These are phyloP conservation scores for Platismatia glauca DNA, from an alignment of 495 filamentous ascomycete species.

Conservation along the genomic window DNA sequence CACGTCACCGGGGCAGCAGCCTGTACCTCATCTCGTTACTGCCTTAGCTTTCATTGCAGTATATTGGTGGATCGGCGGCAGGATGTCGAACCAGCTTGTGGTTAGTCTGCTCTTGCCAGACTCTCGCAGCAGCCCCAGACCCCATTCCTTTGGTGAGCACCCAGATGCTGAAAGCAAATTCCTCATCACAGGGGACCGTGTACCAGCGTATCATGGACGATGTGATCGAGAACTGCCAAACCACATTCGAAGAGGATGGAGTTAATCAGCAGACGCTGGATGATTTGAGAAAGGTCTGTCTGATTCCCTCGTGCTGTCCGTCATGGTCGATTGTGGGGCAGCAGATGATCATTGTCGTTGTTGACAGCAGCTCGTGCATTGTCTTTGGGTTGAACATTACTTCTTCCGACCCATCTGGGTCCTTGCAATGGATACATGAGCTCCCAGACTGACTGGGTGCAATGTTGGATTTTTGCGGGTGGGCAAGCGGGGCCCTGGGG, in stretches of 20 bases:
- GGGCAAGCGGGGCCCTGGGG: conserved; percentile 13
- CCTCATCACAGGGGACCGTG: conserved; percentile 56
- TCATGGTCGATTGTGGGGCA: neutral
- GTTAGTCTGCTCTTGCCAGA: conserved; percentile 41
- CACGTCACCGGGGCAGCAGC: neutral
- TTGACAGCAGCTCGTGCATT: neutral
- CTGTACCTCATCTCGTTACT: neutral
- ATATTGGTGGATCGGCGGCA: conserved; percentile 8
- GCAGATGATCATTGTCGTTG: neutral
- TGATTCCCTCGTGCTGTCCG: conserved; percentile 14
- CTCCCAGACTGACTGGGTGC: conserved; percentile 5
- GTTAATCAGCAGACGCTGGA: conserved; percentile 76
- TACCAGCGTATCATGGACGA: conserved; percentile 88
- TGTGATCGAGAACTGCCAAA: conserved; percentile 75
- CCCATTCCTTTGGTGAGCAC: conserved; percentile 3
- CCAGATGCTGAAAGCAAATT: conserved; percentile 19
- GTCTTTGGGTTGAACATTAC: neutral
- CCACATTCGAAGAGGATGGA: conserved; percentile 95
- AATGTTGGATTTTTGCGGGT: conserved; percentile 9
- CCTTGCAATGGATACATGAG: neutral
- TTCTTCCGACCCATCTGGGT: neutral
- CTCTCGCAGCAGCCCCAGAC: conserved; percentile 17
- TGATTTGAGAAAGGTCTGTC: conserved; percentile 73
- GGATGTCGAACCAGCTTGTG: conserved; percentile 58
- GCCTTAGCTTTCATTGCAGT: neutral